Evolutionary conservation across 73 alveolate genomes (phyloP).

Genomic region (Paramecium sexaurelia): DNA sequence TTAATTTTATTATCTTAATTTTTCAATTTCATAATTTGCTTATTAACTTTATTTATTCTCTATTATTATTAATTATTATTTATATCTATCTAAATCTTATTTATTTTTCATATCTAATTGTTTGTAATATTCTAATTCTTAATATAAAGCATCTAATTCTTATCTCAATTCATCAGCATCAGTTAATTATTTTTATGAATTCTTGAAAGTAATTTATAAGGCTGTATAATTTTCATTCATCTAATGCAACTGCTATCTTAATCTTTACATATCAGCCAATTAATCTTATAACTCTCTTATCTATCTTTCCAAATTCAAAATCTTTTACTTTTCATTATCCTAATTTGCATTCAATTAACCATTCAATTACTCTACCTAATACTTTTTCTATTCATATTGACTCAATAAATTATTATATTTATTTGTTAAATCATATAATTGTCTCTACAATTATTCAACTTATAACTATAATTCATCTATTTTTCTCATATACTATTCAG

Average conservation of each 20-base stretch:
- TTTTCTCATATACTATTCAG: neutral
- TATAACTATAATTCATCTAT: neutral
- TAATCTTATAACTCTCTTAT: neutral
- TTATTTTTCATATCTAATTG: neutral
- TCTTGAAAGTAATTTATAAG: constrained; percentile 3
- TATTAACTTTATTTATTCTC: neutral
- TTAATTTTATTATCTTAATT: neutral
- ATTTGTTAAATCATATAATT: neutral
- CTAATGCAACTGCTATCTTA: neutral
- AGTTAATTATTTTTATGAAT: neutral
- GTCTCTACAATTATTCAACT: neutral
- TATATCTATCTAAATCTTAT: neutral
- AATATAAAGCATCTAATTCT: neutral
- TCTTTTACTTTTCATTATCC: neutral
- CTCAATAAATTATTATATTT: neutral
- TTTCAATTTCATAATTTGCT: constrained; percentile 8
- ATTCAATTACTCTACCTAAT: constrained; percentile 4
- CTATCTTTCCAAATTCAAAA: neutral
- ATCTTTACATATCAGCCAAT: neutral
- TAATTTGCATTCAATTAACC: neutral
- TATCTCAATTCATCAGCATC: constrained; percentile 16
- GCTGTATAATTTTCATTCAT: constrained; percentile 42
- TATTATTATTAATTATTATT: neutral
- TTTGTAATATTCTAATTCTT: neutral
- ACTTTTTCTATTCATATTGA: neutral